A percentile compares a stretch with the other conserved stretches of the same genome.
Conservation (phyloP, 768 basidiomycete species). For the Gymnopilus dilepis region DNA sequence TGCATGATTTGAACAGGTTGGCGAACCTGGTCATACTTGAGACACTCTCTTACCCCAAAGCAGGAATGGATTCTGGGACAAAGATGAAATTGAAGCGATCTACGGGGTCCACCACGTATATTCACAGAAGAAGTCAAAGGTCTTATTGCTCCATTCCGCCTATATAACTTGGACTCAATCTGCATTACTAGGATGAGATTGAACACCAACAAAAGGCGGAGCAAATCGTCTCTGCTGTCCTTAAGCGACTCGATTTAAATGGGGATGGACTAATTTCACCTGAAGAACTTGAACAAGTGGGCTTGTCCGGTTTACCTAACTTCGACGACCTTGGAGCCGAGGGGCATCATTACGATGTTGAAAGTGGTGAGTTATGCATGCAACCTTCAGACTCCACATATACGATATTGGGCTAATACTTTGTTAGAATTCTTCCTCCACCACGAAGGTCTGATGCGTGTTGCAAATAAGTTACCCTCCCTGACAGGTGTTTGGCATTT, state of each 20-base stretch:
- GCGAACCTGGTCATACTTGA: not conserved
- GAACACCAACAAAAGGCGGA: slow-evolving; percentile 86
- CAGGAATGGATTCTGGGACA: slow-evolving; percentile 84
- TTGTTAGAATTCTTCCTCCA: slow-evolving; percentile 88
- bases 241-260: slow-evolving; percentile 74
- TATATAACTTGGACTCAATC: not conserved
- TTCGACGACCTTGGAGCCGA: slow-evolving; percentile 87
- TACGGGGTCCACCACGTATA: slow-evolving; percentile 96
- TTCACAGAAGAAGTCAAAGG: slow-evolving; percentile 82
- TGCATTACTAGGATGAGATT: slow-evolving; percentile 63
- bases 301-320: slow-evolving; percentile 78
- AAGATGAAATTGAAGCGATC: slow-evolving; percentile 90
- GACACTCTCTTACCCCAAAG: slow-evolving; percentile 8
- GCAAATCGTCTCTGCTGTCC: slow-evolving; percentile 71
- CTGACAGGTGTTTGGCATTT: not conserved
- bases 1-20: slow-evolving; percentile 92
- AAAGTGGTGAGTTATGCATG: slow-evolving; percentile 66
- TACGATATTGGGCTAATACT: not conserved
- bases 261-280: slow-evolving; percentile 71
- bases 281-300: slow-evolving; percentile 75
- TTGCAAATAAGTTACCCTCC: not conserved
- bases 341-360: slow-evolving; percentile 92
- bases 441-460: slow-evolving; percentile 77
- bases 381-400: not conserved
- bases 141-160: slow-evolving; percentile 20